Percentiles rank a stretch among this genome's conserved stretches.
These are phyloP conservation scores for Narthecium ossifragum DNA, from an alignment of 106 monocot genomes.

Conservation along the genomic window DNA sequence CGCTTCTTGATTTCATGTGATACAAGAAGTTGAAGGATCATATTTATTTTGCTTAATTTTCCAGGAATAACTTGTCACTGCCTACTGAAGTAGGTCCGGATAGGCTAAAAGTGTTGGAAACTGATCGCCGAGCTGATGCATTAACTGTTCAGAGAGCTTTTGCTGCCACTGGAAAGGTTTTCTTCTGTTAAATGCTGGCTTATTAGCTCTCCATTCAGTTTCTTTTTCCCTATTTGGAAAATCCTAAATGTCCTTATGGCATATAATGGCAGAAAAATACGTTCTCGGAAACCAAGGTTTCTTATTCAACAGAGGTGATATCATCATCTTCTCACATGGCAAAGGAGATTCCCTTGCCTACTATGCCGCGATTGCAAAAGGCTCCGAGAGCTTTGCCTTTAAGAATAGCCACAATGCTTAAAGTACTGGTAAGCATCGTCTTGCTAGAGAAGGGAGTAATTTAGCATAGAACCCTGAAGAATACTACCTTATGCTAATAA, in stretches of 20 bases:
- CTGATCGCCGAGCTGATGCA: slow-evolving; percentile 73
- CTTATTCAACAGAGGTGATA: slow-evolving; percentile 54
- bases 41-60: slow-evolving; percentile 6
- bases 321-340: slow-evolving; percentile 51
- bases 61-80: slow-evolving; percentile 41
- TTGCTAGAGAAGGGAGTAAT: too few species aligned
- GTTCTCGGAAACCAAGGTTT: slow-evolving; percentile 45
- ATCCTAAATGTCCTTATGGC: too few species aligned
- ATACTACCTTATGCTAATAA: too few species aligned
- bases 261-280: slow-evolving; percentile 26
- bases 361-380: slow-evolving; percentile 57
- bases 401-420: slow-evolving; percentile 82
- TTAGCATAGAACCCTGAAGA: too few species aligned
- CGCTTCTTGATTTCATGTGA: not conserved
- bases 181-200: not conserved
- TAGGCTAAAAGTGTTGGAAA: slow-evolving; percentile 48
- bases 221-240: not conserved
- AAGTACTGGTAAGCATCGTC: slow-evolving; percentile 77
- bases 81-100: slow-evolving; percentile 20
- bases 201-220: not conserved
- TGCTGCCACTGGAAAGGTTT: slow-evolving; percentile 57
- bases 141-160: slow-evolving; percentile 92
- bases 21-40: not conserved
- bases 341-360: slow-evolving; percentile 19
- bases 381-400: slow-evolving; percentile 52